Base-by-base conservation (phyloP, 2,329 filamentous ascomycete genomes). In the Colletotrichum noveboracense region DNA sequence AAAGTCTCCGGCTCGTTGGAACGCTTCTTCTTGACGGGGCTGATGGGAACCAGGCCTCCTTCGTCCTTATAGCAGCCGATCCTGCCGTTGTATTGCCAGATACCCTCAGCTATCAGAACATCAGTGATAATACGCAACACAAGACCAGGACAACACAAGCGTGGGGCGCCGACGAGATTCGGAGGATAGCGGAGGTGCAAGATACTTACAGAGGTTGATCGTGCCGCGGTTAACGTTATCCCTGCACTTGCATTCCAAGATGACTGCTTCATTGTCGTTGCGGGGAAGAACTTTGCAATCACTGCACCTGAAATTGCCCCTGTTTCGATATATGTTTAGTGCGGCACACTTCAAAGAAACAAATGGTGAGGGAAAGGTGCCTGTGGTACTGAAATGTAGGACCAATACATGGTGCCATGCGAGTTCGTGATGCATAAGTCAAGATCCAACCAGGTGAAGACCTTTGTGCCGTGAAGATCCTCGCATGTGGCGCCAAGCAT, bases 151-250 rank as follows among this genome's bases (percentile, higher is more conserved):
- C n/a, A n/a, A n/a, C n/a, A n/a, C n/a, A n/a, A n/a, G n/a, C n/a
- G n/a, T n/a, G n/a, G n/a, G n/a, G n/a, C n/a, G n/a, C n/a, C n/a
- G n/a, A n/a, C n/a, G n/a, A n/a, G n/a, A 48, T 48, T 48, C 43
- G 10, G 1, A 0, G n/a, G n/a, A 1, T 0, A 21, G 18, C 2
- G 16, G 12, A 48, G 13, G 8, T 18, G 26, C 1, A 3, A 26
- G n/a, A 34, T 4, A n/a, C 71, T 71, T n/a, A 71, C 71, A 71
- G 34, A 74, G 71, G 34, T 66, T 71, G 67, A 74, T 36, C 14
- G 26, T 48, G 13, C 6, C 32, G 34, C 52, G 21, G 8, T 48
- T 8, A 3, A 2, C 14, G 3, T 9, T 18, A 48, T n/a, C 24
- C 6, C 3, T 7, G 30, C 71, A 74, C 21, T 3, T 3, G 61